Percentiles rank a stretch among this genome's conserved stretches.
Conservation (phyloP, 805 yeast genomes). For the Wickerhamomyces hampshirensis region DNA sequence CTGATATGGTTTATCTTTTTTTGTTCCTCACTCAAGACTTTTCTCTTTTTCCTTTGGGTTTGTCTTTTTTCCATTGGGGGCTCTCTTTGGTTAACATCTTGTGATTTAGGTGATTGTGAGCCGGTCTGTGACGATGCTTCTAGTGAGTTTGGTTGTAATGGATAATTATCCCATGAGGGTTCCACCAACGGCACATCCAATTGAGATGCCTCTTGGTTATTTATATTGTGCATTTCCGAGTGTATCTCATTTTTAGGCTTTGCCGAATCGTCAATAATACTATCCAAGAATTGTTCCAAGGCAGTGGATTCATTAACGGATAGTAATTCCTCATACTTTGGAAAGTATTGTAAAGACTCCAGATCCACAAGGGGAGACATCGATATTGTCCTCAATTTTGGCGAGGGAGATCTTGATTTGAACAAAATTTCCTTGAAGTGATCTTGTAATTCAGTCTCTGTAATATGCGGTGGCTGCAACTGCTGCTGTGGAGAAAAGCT, state of each 20-base stretch:
- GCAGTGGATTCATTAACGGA: constrained; percentile 25
- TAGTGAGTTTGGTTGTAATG: no score
- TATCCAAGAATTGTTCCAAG: constrained; percentile 25
- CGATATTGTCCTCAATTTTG: constrained; percentile 3
- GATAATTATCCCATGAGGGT: no score
- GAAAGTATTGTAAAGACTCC: constrained; percentile 15
- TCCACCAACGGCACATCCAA: no score
- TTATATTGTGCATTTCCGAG: no score
- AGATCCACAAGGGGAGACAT: constrained; percentile 11
- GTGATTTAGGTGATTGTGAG: no score
- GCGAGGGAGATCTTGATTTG: constrained; percentile 12
- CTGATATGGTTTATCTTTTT: constrained; percentile 24
- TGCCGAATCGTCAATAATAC: constrained; percentile 23
- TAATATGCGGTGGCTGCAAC: no score
- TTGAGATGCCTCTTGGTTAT: no score
- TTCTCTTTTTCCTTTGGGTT: constrained; percentile 14
- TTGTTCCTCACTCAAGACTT: constrained; percentile 21
- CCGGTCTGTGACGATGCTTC: no score
- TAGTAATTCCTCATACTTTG: constrained; percentile 19
- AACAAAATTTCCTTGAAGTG: constrained; percentile 12
- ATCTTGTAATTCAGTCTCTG: constrained; percentile 1
- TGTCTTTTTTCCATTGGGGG: not conserved
- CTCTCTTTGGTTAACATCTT: no score
- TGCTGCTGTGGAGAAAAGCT: not conserved
- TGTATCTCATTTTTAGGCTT: not conserved